Base-by-base conservation (phyloP, 1,284 basidiomycete species). In the Ustilago trichophora region DNA sequence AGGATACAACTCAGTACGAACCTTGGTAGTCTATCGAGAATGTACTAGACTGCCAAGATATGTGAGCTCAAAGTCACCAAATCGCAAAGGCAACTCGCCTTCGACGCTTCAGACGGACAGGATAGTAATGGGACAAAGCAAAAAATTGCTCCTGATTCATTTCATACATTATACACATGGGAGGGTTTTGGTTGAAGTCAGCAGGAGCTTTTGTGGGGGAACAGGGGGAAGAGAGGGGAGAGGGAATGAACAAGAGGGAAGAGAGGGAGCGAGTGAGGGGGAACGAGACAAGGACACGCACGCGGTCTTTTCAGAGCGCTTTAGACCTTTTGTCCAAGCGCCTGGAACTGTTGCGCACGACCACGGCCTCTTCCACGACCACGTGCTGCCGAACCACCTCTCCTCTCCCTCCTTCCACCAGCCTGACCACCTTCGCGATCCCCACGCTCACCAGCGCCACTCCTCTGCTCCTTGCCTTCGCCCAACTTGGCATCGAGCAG, bases 401-500 rank as follows among this genome's bases (percentile, higher is more conserved):
- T 63, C 53, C 76, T 65, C 53, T 71, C 74, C 38, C 73, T 52
- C 40, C 75, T 56, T n/a, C 66, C 53, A 21, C 71, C 67, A 5
- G 59, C 49, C 42, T 66, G 65, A 11, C 62, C 66, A 32, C 68
- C 65, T n/a, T 73, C 58, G 21, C 70, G 60, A 18, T 65, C 13
- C 27, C 13, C 72, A 16, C 54, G 54, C 3, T 66, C 68, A 22
- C 58, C 62, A 16, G 59, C 37, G 33, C 60, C 62, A 16, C 60
- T 63, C 33, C 54, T 57, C 27, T 49, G 53, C 54, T 63, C 68
- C 62, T 68, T 60, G 48, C 67, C 66, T 40, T 80, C 77, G 26
- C 92, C 91, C 67, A 95, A 87, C 83, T 95, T 95, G 75, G 87
- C 82, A 81, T 98, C 94, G 47, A 98, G 84, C n/a, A 88, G 85